Conservation (phyloP, 2,329 filamentous ascomycete genomes). For the Alternaria dauci region DNA sequence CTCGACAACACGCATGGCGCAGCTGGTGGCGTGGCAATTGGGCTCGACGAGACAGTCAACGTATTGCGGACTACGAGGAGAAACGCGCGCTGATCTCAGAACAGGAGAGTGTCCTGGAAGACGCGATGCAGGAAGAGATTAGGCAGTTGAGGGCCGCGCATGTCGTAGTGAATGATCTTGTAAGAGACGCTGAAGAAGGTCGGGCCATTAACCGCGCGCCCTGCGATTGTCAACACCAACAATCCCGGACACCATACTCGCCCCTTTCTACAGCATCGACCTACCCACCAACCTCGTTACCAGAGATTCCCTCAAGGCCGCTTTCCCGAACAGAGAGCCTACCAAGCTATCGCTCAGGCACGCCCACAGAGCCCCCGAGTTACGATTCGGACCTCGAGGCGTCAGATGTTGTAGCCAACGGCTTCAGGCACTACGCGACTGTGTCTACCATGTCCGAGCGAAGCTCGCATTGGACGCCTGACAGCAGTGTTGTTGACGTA, state of each 20-base stretch:
- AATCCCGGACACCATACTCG: conserved; percentile 29
- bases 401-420: conserved; percentile 52
- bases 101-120: conserved; percentile 57
- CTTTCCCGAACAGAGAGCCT: conserved; percentile 52
- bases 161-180: conserved; percentile 61
- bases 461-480: conserved; percentile 48
- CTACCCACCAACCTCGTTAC: conserved; percentile 42
- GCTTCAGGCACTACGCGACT: conserved; percentile 51
- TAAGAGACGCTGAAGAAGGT: conserved; percentile 52
- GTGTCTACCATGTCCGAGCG: conserved; percentile 33
- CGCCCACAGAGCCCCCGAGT: conserved; percentile 50
- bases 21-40: conserved; percentile 59
- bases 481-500: conserved; percentile 51
- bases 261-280: conserved; percentile 42
- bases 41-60: conserved; percentile 40
- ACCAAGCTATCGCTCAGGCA: conserved; percentile 56
- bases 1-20: conserved; percentile 60
- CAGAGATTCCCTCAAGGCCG: conserved; percentile 45
- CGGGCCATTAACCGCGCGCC: conserved; percentile 18
- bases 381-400: conserved; percentile 54
- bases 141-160: conserved; percentile 61
- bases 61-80: conserved; percentile 59
- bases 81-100: conserved; percentile 59
- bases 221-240: conserved; percentile 32
- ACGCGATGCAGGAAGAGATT: conserved; percentile 57